Conservation (phyloP, 306 rosid species). For the Abrus precatorius region DNA sequence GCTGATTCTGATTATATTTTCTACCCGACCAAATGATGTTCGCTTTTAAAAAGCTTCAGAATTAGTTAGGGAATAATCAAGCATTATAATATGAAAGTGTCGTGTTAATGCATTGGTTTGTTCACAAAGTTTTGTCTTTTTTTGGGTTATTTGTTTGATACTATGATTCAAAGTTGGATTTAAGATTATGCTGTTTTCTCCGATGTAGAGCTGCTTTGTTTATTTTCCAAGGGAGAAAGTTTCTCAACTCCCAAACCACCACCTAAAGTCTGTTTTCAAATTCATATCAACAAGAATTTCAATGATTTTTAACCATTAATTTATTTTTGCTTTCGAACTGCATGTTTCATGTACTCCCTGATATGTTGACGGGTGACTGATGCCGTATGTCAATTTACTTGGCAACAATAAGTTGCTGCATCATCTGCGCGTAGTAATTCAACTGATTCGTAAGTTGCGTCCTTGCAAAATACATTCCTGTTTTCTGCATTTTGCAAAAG, state of each 20-base stretch:
- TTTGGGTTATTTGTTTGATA: constrained; percentile 12
- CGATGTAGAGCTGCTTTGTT: constrained; percentile 3
- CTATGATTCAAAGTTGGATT: constrained; percentile 3
- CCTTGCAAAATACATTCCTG: not conserved
- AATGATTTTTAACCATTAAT: not conserved
- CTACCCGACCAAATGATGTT: not conserved
- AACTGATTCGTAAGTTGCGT: not conserved
- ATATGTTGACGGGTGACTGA: constrained; percentile 14
- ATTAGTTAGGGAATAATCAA: constrained; percentile 22
- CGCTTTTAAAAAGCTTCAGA: not conserved
- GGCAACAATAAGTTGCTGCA: constrained; percentile 16
- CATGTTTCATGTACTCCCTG: constrained; percentile 12
- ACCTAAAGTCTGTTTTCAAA: constrained; percentile 8
- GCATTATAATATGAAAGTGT: not conserved
- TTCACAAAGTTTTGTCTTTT: not conserved
- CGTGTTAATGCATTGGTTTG: constrained; percentile 3
- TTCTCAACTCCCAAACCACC: constrained; percentile 26
- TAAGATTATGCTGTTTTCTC: not conserved
- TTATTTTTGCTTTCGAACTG: constrained; percentile 17
- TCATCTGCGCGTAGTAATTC: constrained; percentile 5
- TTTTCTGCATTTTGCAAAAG: constrained; percentile 12
- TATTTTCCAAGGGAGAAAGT: constrained; percentile 8
- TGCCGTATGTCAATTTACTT: not conserved
- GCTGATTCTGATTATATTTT: not conserved
- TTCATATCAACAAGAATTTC: not conserved